phyloP scores from a whole-genome alignment of 352 stramenopile genomes.

The Phytophthora fragariaefolia region DNA sequence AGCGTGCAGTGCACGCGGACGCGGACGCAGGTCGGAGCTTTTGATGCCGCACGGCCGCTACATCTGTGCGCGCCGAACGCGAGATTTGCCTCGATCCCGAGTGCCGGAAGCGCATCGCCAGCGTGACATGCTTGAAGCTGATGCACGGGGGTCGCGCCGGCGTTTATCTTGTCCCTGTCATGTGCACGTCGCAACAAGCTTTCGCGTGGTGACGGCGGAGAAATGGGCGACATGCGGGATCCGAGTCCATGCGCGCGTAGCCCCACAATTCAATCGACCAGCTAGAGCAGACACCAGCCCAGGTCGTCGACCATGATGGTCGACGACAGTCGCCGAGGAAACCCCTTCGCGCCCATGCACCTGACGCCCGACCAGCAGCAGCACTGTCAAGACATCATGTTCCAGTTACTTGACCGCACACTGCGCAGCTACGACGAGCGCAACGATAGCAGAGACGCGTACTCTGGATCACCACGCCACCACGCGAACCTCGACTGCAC shows the following conservation, averaged over 20 bases:
- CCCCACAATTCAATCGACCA: conserved; percentile 17
- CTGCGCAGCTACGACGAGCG: conserved; percentile 33
- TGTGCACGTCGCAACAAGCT: not conserved
- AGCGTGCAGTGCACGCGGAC: too few relatives aligned
- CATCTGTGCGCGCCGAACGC: conserved; percentile 15
- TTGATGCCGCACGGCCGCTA: not conserved
- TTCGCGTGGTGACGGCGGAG: conserved; percentile 9
- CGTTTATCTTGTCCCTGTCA: conserved; percentile 1
- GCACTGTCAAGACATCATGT: conserved; percentile 22
- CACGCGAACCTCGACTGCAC: conserved; percentile 18
- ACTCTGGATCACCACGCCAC: conserved; percentile 16
- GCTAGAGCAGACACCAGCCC: not conserved
- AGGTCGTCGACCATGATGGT: conserved; percentile 1
- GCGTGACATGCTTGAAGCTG: conserved; percentile 1
- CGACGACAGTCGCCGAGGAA: not conserved
- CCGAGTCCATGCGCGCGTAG: not conserved
- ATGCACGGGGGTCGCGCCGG: not conserved
- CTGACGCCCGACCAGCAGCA: conserved; percentile 23
- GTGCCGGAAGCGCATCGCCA: too few relatives aligned
- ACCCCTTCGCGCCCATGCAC: conserved; percentile 17
- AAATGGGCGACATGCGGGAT: not conserved
- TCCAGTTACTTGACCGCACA: conserved; percentile 34
- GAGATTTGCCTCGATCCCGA: too few relatives aligned
- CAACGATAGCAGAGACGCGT: not conserved
- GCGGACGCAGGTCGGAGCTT: too few relatives aligned